Percentiles rank a stretch among this genome's conserved stretches.
Evolutionary conservation across 169 alveolate species (phyloP).

Genomic region (Plasmodium malariae): DNA sequence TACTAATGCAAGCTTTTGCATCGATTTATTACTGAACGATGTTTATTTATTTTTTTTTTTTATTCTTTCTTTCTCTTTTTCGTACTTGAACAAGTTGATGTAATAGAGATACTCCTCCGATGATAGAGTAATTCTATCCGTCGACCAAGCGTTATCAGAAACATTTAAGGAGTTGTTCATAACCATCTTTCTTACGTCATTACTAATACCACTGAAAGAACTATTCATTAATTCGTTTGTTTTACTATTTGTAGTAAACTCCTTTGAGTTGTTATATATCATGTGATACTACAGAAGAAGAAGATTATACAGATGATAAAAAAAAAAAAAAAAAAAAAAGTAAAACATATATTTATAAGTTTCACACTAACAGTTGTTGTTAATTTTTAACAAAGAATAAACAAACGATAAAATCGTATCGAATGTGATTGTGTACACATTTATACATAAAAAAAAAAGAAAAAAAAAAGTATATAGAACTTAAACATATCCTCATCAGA

Average conservation of each 20-base stretch:
- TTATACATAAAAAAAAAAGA: too few relatives aligned
- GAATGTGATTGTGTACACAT: too few relatives aligned
- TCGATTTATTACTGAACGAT: neutral
- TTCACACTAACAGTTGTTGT: too few relatives aligned
- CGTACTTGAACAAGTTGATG: slow-evolving; percentile 51
- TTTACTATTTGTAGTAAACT: neutral
- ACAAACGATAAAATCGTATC: too few relatives aligned
- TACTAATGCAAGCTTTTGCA: too few relatives aligned
- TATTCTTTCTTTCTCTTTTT: neutral
- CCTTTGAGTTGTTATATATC: slow-evolving; percentile 5
- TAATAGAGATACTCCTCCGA: slow-evolving; percentile 57
- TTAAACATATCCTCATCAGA: too few relatives aligned
- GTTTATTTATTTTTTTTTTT: neutral
- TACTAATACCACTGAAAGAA: slow-evolving; percentile 27
- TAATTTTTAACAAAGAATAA: too few relatives aligned
- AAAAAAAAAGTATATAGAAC: too few relatives aligned
- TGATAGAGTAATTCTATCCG: slow-evolving; percentile 39
- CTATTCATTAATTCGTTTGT: slow-evolving; percentile 20
- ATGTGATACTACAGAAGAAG: neutral
- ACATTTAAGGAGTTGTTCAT: slow-evolving; percentile 7
- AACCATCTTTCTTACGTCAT: neutral
- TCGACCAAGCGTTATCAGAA: slow-evolving; percentile 47
- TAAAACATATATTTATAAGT: too few relatives aligned
- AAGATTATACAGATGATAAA: neutral
- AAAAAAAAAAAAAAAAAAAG: too few relatives aligned